phyloP scores from a whole-genome alignment of 305 asterid species.

The Solanum hybrid region DNA sequence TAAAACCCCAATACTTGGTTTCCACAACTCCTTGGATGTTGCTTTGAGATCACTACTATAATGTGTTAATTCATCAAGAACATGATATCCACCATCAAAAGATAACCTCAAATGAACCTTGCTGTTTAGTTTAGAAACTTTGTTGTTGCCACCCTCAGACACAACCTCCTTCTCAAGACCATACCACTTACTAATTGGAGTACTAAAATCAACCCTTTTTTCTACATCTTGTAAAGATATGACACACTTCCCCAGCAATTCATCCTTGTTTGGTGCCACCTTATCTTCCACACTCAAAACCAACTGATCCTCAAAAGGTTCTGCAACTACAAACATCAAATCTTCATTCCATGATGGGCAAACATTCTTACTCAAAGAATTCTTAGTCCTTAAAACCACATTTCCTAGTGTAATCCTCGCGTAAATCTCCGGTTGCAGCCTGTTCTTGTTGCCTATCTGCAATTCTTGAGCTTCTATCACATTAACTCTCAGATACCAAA shows the following conservation, averaged over 20 bases:
- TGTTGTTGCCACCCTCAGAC: slow-evolving; percentile 37
- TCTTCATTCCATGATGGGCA: slow-evolving; percentile 83
- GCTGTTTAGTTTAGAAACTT: slow-evolving; percentile 26
- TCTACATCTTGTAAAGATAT: slow-evolving; percentile 50
- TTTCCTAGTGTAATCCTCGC: slow-evolving; percentile 45
- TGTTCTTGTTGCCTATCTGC: slow-evolving; percentile 34
- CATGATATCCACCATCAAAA: slow-evolving; percentile 90
- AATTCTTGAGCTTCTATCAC: slow-evolving; percentile 86
- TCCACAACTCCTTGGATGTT: slow-evolving; percentile 70
- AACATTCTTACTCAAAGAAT: slow-evolving; percentile 31
- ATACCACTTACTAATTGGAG: slow-evolving; percentile 58
- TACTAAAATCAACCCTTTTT: slow-evolving; percentile 52
- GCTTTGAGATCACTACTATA: slow-evolving; percentile 74
- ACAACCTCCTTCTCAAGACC: slow-evolving; percentile 50
- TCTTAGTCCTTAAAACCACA: slow-evolving; percentile 43
- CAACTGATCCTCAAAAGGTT: slow-evolving; percentile 76
- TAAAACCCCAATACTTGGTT: slow-evolving; percentile 68
- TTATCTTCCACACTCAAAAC: slow-evolving; percentile 55
- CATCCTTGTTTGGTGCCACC: slow-evolving; percentile 50
- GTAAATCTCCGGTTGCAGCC: slow-evolving; percentile 50
- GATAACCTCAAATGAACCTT: slow-evolving; percentile 66
- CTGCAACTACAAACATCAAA: slow-evolving; percentile 74
- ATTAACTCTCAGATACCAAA: slow-evolving; percentile 79
- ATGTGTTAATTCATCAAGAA: slow-evolving; percentile 83
- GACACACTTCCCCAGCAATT: slow-evolving; percentile 49